Evolutionary conservation across 768 basidiomycete species (phyloP).

Genomic region (Mrakia gelida): DNA sequence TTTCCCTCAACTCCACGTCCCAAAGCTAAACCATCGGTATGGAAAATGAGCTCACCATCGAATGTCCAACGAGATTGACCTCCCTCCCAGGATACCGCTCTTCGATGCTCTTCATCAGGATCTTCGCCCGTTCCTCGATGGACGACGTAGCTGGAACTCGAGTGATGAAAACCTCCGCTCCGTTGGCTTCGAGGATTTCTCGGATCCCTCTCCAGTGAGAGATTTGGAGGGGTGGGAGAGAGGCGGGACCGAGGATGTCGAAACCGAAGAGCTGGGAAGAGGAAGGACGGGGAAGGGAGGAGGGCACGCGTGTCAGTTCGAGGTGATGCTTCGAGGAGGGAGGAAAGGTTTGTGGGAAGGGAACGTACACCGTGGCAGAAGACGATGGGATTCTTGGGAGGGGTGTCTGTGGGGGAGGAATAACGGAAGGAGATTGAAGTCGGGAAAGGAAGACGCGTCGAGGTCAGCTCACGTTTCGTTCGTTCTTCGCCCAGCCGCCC

Average conservation of each 20-base stretch:
- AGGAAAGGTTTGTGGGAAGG: background rate
- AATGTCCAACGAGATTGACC: conserved; percentile 88
- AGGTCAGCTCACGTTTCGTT: background rate
- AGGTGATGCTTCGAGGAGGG: background rate
- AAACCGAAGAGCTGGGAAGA: conserved; percentile 10
- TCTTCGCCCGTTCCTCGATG: conserved; percentile 80
- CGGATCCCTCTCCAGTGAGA: conserved; percentile 96
- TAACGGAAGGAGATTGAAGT: background rate
- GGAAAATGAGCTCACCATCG: conserved; percentile 54
- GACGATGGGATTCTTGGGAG: conserved; percentile 78
- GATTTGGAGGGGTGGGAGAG: conserved; percentile 74
- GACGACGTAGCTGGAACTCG: conserved; percentile 89
- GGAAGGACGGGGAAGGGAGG: too few species aligned
- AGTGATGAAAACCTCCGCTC: conserved; percentile 84
- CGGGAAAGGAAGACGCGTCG: background rate
- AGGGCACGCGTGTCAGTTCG: background rate
- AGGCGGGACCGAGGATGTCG: conserved; percentile 42
- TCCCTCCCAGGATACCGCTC: conserved; percentile 72
- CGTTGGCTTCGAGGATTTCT: conserved; percentile 83
- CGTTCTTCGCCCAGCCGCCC: background rate
- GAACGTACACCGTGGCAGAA: conserved; percentile 71
- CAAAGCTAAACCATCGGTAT: too few species aligned
- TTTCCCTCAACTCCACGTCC: too few species aligned
- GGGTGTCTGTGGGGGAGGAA: conserved; percentile 47
- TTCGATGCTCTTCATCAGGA: conserved; percentile 76